Conservation (phyloP, 495 filamentous ascomycete genomes). For the Penicillium goetzii region DNA sequence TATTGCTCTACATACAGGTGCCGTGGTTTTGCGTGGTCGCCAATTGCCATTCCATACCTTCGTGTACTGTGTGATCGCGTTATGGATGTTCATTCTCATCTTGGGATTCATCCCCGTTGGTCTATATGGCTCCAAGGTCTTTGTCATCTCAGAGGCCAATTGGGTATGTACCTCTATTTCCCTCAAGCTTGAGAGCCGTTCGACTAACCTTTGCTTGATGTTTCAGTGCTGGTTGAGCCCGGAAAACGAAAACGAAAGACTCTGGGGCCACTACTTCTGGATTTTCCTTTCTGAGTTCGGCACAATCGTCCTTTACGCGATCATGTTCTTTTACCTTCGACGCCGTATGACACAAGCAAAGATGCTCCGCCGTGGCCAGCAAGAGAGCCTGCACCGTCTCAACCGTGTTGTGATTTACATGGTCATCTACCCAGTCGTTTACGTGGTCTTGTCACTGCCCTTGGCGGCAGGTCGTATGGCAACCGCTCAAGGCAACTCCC, state of each 20-base stretch:
- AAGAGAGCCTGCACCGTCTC: constrained; percentile 44
- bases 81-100: constrained; percentile 63
- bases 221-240: constrained; percentile 73
- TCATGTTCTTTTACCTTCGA: constrained; percentile 64
- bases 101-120: constrained; percentile 59
- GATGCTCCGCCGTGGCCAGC: constrained; percentile 36
- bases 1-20: constrained; percentile 69
- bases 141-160: constrained; percentile 53
- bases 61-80: constrained; percentile 46
- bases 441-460: constrained; percentile 69
- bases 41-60: constrained; percentile 56
- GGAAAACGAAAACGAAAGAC: constrained; percentile 59
- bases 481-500: constrained; percentile 54
- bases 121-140: constrained; percentile 55
- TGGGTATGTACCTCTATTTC: constrained; percentile 41
- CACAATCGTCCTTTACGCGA: constrained; percentile 63
- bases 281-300: constrained; percentile 70
- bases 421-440: constrained; percentile 75
- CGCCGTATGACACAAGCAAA: constrained; percentile 47
- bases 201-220: neutral
- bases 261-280: constrained; percentile 77
- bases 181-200: neutral
- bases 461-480: constrained; percentile 70
- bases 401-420: constrained; percentile 63
- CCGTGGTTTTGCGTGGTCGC: constrained; percentile 60